Conservation (phyloP, 257 asterid species). For the Capsicum baccatum region DNA sequence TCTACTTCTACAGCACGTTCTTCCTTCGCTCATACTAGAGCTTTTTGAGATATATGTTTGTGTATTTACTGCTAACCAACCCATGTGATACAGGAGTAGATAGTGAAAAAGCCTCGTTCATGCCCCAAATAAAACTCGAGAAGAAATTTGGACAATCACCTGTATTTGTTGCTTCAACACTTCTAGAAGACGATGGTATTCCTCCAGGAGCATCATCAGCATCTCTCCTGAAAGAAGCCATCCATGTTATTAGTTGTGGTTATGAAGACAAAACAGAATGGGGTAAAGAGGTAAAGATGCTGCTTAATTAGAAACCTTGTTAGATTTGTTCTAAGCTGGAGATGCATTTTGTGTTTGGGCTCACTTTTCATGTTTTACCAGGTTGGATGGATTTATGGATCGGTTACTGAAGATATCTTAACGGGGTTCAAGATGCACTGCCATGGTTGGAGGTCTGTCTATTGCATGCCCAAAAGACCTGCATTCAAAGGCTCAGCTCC, state of each 20-base stretch:
- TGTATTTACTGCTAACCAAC: not conserved
- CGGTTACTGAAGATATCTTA: constrained; percentile 50
- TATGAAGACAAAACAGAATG: constrained; percentile 78
- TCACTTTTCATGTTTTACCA: constrained; percentile 22
- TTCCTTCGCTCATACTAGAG: not conserved
- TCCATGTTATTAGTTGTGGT: constrained; percentile 71
- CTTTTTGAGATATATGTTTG: not conserved
- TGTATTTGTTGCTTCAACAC: constrained; percentile 62
- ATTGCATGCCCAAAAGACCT: constrained; percentile 45
- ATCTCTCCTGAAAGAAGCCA: constrained; percentile 68
- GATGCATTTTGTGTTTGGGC: constrained; percentile 17
- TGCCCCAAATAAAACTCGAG: constrained; percentile 66
- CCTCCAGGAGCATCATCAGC: constrained; percentile 62
- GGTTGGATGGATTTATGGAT: constrained; percentile 52
- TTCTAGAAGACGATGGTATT: constrained; percentile 67
- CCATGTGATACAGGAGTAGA: constrained; percentile 50
- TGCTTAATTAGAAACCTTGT: not conserved
- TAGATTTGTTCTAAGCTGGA: not conserved
- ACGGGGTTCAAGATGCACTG: constrained; percentile 52
- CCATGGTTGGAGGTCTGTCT: constrained; percentile 49
- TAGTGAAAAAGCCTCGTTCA: constrained; percentile 54
- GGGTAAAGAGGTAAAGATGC: constrained; percentile 66
- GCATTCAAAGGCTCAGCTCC: constrained; percentile 53
- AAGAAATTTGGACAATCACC: constrained; percentile 73
- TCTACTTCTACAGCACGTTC: not conserved